Evolutionary conservation across 441 rosid genomes (phyloP), one percentile per base, ranked within the genome.

Genomic region (Arabidopsis hybrid): DNA sequence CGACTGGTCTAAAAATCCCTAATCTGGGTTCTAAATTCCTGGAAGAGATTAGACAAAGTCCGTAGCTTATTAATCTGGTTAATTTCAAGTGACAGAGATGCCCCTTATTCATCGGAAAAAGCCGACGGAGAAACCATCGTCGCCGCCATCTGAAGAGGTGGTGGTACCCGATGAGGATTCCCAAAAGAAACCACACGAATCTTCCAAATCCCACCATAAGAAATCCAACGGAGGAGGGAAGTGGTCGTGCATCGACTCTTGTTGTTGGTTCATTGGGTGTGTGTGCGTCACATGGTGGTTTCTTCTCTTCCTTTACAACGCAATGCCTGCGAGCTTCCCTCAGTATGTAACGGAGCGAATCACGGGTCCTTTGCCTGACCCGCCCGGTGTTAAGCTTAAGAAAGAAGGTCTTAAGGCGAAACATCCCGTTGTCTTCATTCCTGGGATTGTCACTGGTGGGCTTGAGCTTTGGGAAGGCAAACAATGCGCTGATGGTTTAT

Each of bases 381-480:
- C 97, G 0, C 98, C 99, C 0, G 99, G 98, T 6, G 88, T 87
- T 36, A 91, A 89, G 79, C 74, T 95, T 69, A 81, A 72, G 83
- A 91, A 88, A 69, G 99, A 91, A 79, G 98, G 97, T 17, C 63
- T 89, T 32, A 72, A 17, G 76, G 93, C 84, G 8, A 87, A 86
- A 64, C 98, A 95, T 67, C 99, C 98, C 0, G 97, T 95, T 75
- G 92, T 95, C 53, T 91, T 95, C 47, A 91, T 92, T 12, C 99
- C 99, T 2, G 99, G 99, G 69, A 95, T 95, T 62, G 93, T 95
- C 31, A 95, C 99, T 0, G 97, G 92, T 0, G 99, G 99, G 4
- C 91, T 95, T 60, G 99, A 92, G 89, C 78, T 95, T 75, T 95
- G 99, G 99, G 97, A 95, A 71, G 99, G 99, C 2, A 88, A 84